Evolutionary conservation across 2,329 filamentous ascomycete species (phyloP).

Genomic region (Claviceps sp.): DNA sequence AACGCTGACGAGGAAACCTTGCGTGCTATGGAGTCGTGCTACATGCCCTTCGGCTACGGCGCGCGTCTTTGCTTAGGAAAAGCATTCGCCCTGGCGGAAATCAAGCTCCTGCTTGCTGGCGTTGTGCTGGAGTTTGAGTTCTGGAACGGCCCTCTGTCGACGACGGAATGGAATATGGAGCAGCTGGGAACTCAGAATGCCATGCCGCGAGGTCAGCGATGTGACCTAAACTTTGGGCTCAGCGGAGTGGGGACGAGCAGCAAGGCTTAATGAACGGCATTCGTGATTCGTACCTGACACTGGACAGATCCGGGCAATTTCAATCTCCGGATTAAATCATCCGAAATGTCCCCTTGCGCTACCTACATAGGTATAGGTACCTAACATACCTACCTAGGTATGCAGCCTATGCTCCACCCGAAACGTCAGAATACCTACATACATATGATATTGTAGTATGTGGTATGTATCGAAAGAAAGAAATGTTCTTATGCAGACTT

Average conservation of each 20-base stretch:
- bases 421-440: too few species aligned
- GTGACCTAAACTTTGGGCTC: constrained; percentile 1
- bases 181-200: constrained; percentile 5
- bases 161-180: constrained; percentile 1
- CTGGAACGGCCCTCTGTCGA: neutral
- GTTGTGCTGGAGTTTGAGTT: constrained; percentile 1
- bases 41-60: constrained; percentile 4
- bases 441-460: too few species aligned
- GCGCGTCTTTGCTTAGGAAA: constrained; percentile 4
- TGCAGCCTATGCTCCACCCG: too few species aligned
- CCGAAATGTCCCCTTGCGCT: too few species aligned
- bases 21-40: constrained; percentile 5
- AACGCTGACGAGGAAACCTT: constrained; percentile 1
- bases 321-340: too few species aligned
- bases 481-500: too few species aligned
- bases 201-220: constrained; percentile 2
- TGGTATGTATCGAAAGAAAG: too few species aligned
- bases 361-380: too few species aligned
- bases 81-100: constrained; percentile 3
- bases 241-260: neutral
- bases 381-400: too few species aligned
- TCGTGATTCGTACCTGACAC: too few species aligned
- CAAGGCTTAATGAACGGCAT: too few species aligned
- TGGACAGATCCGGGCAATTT: too few species aligned
- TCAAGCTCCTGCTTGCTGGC: constrained; percentile 2